Evolutionary conservation across 768 basidiomycete species (phyloP).

Genomic region (Xerocomus spinulosus): DNA sequence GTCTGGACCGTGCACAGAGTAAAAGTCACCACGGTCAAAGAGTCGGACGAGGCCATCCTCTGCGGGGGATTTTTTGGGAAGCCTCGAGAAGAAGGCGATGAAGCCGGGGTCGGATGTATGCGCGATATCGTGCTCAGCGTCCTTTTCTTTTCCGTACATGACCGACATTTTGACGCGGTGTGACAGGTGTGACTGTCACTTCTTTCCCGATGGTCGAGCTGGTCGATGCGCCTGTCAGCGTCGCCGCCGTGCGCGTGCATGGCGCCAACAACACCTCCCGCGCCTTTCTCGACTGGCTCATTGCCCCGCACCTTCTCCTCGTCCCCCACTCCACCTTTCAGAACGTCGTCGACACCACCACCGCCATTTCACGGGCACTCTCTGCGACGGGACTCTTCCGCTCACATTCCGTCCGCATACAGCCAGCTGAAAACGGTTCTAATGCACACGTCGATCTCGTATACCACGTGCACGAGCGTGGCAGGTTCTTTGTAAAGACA

Average conservation of each 20-base stretch:
- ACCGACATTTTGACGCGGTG: constrained; percentile 37
- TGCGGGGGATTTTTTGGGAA: constrained; percentile 60
- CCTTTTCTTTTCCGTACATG: constrained; percentile 67
- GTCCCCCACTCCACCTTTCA: constrained; percentile 41
- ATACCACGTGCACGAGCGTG: constrained; percentile 70
- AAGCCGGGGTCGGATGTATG: constrained; percentile 58
- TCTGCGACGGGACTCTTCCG: constrained; percentile 75
- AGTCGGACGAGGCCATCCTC: constrained; percentile 81
- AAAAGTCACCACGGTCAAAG: constrained; percentile 81
- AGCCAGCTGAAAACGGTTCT: constrained; percentile 50
- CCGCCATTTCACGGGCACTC: constrained; percentile 61
- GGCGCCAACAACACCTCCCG: constrained; percentile 71
- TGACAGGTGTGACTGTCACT: constrained; percentile 20
- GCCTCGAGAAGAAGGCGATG: constrained; percentile 58
- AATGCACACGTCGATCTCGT: constrained; percentile 73
- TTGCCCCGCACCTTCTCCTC: constrained; percentile 56
- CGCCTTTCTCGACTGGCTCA: constrained; percentile 76
- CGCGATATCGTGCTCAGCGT: constrained; percentile 36
- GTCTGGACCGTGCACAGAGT: constrained; percentile 85
- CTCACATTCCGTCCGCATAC: constrained; percentile 58
- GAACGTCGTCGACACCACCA: constrained; percentile 64
- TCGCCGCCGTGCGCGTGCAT: constrained; percentile 77
- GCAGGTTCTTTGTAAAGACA: constrained; percentile 72
- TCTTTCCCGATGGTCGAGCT: constrained; percentile 21
- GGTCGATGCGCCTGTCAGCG: constrained; percentile 55